Base-by-base conservation (phyloP, 2,329 filamentous ascomycete genomes). In the Trichoderma harzianum region DNA sequence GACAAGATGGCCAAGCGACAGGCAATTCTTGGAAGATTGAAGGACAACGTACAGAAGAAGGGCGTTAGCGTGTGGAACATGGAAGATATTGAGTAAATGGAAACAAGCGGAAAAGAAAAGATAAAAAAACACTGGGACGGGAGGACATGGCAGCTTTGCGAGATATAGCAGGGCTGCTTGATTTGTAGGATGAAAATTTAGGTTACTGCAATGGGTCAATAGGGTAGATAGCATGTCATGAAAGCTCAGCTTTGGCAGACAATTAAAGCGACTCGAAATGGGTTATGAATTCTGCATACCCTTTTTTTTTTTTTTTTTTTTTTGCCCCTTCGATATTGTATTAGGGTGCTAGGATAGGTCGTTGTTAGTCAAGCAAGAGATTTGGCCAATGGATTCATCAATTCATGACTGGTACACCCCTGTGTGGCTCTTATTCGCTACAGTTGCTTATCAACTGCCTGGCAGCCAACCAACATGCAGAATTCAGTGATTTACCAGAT, bases 21-120 rank as follows among this genome's bases (percentile, higher is more conserved):
- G 76, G 85, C 83, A 4, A 85, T 90, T 10, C 80, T 89, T 32
- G 80, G 81, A 36, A 87, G 87, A 78, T 78, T 91, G 65, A 84
- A 82, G 79, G 78, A 75, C 6, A 85, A 82, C 73, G 81, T 89
- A 36, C 82, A 85, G 76, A 85, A 84, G 78, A 83, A 81, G 64
- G 87, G 87, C 10, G 84, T 85, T 3, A 83, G 79, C 72, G 85
- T 88, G 43, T 85, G 85, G 82, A 82, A 81, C 58, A 81, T 86
- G 79, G 85, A 86, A 72, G 84, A 85, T 74, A 81, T 83, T 69
- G 84, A 85, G 74, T 86, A 81, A 78, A 34, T 70, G 81, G 78
- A 18, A 21, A 57, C 12, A 18, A 58, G 24, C n/a, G 8, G 7
- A 24, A 36, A 39, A 57, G 10, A 7, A 21, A 43, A 3, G 12